Evolutionary conservation across 73 alveolate species (phyloP), one percentile per base, ranked within the genome.

Genomic region (Paramecium bursaria): DNA sequence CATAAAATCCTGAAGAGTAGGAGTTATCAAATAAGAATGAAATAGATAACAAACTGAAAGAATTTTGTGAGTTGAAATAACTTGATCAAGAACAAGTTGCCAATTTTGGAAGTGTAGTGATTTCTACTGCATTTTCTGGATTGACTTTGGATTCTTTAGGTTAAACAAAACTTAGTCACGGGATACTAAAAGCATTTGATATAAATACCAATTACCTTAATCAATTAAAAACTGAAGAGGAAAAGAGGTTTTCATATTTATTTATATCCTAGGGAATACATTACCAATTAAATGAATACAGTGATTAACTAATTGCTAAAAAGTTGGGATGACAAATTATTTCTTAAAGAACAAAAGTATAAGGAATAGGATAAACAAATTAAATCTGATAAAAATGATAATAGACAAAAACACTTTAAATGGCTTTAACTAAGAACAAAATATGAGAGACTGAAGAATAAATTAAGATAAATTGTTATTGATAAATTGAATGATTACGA

Each of bases 401-500:
- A 52, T 44, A 31, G 50, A 52, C 31, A 54, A 39, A 73, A 79
- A 47, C 89, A 79, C 22, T 79, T 79, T 42, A 61, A 61, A 42
- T 79, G 89, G 89, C 73, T 79, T 15, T 19, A 73, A 42, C 50
- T 79, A 44, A 79, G 54, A 31, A 79, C 89, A 39, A 79, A 79
- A 53, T 79, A 79, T 54, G 89, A 79, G 22, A 48, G 73, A 42
- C 31, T 79, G n/a, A 79, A 73, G 30, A 54, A 52, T n/a, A 79
- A 53, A 21, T 39, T 79, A 30, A 52, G 76, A 42, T 44, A 61
- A 23, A 53, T 49, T 0, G 67, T 79, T 54, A 57, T 79, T 10
- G 89, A 79, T 48, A 79, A 79, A 23, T 73, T 79, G 25, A 79
- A 79, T 55, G 89, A 79, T 79, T 53, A 79, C 35, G 89, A 79